These are phyloP conservation scores for Cocos nucifera DNA, from an alignment of 176 grass and related monocot species.

Conservation along the genomic window DNA sequence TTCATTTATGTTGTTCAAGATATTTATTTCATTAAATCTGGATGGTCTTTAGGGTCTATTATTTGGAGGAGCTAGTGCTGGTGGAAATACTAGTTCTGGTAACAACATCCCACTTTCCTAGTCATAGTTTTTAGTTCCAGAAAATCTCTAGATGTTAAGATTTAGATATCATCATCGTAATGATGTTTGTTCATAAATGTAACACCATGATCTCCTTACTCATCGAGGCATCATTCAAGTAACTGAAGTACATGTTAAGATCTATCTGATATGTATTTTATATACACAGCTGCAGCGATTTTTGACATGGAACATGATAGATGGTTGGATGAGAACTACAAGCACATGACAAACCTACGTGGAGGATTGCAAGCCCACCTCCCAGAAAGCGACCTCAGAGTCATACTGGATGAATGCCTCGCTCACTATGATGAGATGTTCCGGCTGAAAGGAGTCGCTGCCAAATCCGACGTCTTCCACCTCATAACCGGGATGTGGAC, in stretches of 20 bases:
- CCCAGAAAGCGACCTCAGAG: conserved; percentile 53
- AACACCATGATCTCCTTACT: no score
- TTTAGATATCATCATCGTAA: no score
- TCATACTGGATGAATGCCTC: conserved; percentile 46
- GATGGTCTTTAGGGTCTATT: conserved; percentile 36
- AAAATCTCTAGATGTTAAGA: no score
- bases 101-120: neutral
- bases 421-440: conserved; percentile 66
- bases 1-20: no score
- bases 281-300: conserved; percentile 27
- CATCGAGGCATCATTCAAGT: no score
- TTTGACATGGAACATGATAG: conserved; percentile 58
- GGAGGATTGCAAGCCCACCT: conserved; percentile 38
- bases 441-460: conserved; percentile 33
- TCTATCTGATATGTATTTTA: no score
- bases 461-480: conserved; percentile 67
- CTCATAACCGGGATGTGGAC: conserved; percentile 73
- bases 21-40: no score
- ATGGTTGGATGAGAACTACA: conserved; percentile 55
- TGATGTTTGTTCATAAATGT: no score
- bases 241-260: no score
- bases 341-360: conserved; percentile 44
- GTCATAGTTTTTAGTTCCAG: neutral
- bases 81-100: conserved; percentile 62
- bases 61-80: conserved; percentile 40